Evolutionary conservation across 1,139 yeast species (phyloP).

Genomic region (Meyerozyma sp.): DNA sequence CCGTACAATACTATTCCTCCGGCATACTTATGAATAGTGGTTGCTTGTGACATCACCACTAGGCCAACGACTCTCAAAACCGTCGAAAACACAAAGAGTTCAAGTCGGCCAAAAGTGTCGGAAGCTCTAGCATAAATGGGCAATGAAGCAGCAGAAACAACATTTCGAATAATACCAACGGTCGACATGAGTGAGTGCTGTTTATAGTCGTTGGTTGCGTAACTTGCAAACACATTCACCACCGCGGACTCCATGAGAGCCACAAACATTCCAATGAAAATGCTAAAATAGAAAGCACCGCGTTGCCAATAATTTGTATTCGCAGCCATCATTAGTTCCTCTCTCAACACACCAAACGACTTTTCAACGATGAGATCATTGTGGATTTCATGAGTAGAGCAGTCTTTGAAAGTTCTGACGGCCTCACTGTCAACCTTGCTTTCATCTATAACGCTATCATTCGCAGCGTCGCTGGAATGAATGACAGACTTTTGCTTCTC

Average conservation of each 20-base stretch:
- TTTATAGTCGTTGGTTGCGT: constrained; percentile 54
- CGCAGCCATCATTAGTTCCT: constrained; percentile 10
- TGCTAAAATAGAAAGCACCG: constrained; percentile 5
- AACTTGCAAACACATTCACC: constrained; percentile 8
- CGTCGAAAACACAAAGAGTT: constrained; percentile 48
- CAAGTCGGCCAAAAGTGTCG: constrained; percentile 67
- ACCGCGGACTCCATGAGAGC: constrained; percentile 10
- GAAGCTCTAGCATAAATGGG: constrained; percentile 65
- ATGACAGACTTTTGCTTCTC: too few relatives aligned
- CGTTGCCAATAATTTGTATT: constrained; percentile 4
- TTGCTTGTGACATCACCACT: constrained; percentile 63
- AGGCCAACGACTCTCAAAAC: constrained; percentile 67
- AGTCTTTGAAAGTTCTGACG: background rate
- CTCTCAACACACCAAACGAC: constrained; percentile 9
- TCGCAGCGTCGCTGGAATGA: too few relatives aligned
- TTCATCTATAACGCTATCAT: too few relatives aligned
- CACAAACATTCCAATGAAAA: constrained; percentile 6
- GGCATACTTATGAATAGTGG: constrained; percentile 59
- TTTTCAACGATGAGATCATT: background rate
- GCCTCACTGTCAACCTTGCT: too few relatives aligned
- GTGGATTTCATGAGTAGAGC: background rate
- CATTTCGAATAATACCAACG: constrained; percentile 55
- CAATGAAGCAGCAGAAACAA: constrained; percentile 69
- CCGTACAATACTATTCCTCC: constrained; percentile 72
- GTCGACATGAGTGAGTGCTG: constrained; percentile 61